phyloP scores from a whole-genome alignment of 306 rosid species.

The Trifolium repens region DNA sequence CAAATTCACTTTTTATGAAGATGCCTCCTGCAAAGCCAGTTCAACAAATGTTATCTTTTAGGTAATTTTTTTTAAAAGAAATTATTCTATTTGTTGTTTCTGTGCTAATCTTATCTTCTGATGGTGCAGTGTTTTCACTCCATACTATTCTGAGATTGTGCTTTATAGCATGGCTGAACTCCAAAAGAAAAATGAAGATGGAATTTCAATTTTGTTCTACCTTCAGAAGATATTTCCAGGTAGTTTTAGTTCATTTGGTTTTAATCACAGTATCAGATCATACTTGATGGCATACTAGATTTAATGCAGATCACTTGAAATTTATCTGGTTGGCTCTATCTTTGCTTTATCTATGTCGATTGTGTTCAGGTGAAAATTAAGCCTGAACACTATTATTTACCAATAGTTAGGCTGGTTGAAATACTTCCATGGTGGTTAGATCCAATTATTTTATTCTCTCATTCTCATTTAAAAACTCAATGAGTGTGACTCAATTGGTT shows the following conservation, averaged over 20 bases:
- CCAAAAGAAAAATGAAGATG: slow-evolving; percentile 89
- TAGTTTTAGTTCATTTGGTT: slow-evolving; percentile 36
- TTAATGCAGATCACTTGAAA: slow-evolving; percentile 4
- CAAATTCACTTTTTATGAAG: slow-evolving; percentile 92
- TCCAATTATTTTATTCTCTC: neutral
- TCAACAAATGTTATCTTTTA: slow-evolving; percentile 81
- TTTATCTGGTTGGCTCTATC: slow-evolving; percentile 3
- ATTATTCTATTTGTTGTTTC: slow-evolving; percentile 29
- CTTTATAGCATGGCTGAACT: slow-evolving; percentile 88
- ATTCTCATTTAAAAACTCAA: neutral
- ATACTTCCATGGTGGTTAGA: neutral
- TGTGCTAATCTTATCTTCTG: slow-evolving; percentile 41
- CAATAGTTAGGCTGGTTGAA: neutral
- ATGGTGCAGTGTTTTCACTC: slow-evolving; percentile 91
- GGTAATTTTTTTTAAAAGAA: slow-evolving; percentile 52
- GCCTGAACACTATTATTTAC: slow-evolving; percentile 4
- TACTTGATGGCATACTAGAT: slow-evolving; percentile 21
- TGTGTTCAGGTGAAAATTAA: neutral
- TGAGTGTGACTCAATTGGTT: neutral
- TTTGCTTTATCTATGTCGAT: neutral
- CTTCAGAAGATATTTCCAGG: slow-evolving; percentile 94
- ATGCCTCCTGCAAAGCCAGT: slow-evolving; percentile 85
- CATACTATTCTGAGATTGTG: slow-evolving; percentile 92
- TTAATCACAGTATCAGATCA: slow-evolving; percentile 16
- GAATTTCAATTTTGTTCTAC: slow-evolving; percentile 85